Evolutionary conservation across 2,329 filamentous ascomycete genomes (phyloP).

Genomic region (Trichoderma guizhouense): DNA sequence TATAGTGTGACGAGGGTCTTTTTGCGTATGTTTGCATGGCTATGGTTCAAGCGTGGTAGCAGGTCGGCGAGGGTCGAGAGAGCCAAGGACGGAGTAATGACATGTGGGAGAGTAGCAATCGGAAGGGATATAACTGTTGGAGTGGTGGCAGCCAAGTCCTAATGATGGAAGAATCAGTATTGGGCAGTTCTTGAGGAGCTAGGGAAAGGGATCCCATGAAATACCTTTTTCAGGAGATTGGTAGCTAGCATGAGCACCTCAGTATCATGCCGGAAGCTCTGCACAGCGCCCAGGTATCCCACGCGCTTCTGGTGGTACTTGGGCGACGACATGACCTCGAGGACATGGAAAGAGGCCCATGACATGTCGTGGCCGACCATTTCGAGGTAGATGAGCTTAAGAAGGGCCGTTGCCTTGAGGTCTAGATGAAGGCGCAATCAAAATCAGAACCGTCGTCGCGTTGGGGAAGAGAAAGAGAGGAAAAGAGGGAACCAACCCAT

Average conservation of each 20-base stretch:
- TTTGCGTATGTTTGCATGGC: constrained; percentile 80
- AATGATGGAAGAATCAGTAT: neutral
- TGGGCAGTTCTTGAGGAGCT: neutral
- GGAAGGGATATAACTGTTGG: constrained; percentile 80
- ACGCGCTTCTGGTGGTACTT: constrained; percentile 96
- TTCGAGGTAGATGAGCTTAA: constrained; percentile 96
- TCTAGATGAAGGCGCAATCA: constrained; percentile 48
- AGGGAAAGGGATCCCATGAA: no score
- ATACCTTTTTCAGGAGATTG: constrained; percentile 89
- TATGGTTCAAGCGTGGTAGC: constrained; percentile 81
- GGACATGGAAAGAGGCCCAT: constrained; percentile 96
- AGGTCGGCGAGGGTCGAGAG: constrained; percentile 85
- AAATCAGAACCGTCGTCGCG: constrained; percentile 7
- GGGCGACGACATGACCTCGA: constrained; percentile 96
- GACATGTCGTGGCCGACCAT: constrained; percentile 99
- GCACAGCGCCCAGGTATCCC: constrained; percentile 89
- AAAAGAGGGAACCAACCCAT: constrained; percentile 61
- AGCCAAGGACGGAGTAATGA: constrained; percentile 88
- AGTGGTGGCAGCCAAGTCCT: constrained; percentile 69
- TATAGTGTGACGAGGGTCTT: constrained; percentile 96
- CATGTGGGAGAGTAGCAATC: constrained; percentile 85
- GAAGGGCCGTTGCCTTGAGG: constrained; percentile 89
- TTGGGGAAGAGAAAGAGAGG: neutral
- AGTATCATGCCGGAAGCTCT: constrained; percentile 92
- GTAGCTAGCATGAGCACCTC: constrained; percentile 97